Evolutionary conservation across 2,329 filamentous ascomycete species (phyloP), one percentile per base, ranked within the genome.

Genomic region (Nemania sp.): DNA sequence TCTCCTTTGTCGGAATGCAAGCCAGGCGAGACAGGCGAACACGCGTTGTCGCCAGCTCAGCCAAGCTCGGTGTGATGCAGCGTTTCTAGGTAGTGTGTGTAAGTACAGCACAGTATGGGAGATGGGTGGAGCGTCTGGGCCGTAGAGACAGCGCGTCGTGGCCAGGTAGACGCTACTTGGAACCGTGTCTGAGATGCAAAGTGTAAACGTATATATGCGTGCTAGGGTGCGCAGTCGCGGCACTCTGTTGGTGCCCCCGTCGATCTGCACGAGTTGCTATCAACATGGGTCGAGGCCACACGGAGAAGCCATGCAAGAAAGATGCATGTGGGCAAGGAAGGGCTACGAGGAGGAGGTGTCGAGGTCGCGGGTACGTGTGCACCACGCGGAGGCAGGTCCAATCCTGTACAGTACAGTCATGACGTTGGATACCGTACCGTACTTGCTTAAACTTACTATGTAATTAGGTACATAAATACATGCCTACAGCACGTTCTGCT

Each of bases 21-120:
- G 53, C 28, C 48, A 49, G 45, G 51, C 56, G 53, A 14, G 26
- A 6, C 6, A 12, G 26, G 12, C 26, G n/a, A 53, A 49, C 30
- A 57, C 56, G 50, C 49, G 49, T 54, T 49, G 52, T 49, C 43
- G 54, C 54, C 53, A 54, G 34, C 53, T 57, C 53, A 53, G 56
- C 53, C 49, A 51, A 51, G 46, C 49, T 46, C 31, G 30, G 4
- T 40, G 22, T 33, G 48, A 46, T 49, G 54, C 44, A 47, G 51
- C 48, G 45, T 49, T 41, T 44, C 33, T 24, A 48, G 45, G 20
- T 17, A 30, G 39, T 40, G 37, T 37, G 12, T 15, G 33, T 34
- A 34, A 17, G 33, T 34, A 34, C 2, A 5, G 28, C n/a, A 3
- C n/a, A 31, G 9, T 31, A 14, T 31, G 28, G 26, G 26, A 28